Evolutionary conservation across 805 yeast genomes (phyloP), one percentile per base, ranked within the genome.

Genomic region (Peterozyma toletana): DNA sequence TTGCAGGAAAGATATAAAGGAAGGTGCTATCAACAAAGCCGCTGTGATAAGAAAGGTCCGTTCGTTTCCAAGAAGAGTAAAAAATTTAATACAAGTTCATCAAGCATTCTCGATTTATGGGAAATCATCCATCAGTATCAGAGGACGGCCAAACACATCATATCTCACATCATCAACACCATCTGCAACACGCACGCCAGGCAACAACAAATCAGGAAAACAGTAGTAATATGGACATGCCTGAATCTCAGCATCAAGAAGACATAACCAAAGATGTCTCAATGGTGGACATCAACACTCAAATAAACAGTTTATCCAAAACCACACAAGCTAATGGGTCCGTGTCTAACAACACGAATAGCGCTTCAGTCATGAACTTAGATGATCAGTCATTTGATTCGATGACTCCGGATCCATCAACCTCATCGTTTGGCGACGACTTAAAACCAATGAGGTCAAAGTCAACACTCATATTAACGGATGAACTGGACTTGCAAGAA

Each of bases 391-490:
- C 16, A 11, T 10, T 16, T 37, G 11, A 16, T 17, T 11, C 16
- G 13, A 15, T 30, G 34, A 29, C 10, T 14, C 21, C 18, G 21
- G 30, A 11, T 7, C 29, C 35, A 11, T 33, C 45, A 11, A n/a
- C 14, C 5, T 35, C 42, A 4, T 39, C 47, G 6, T 41, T 40
- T 30, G 50, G 48, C 1, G 50, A 36, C 14, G 42, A 46, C 7
- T 34, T 41, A 9, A 36, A 38, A 4, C 73, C 73, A 1, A 46
- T 48, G 9, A 70, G 86, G 53, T 70, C 88, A 50, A 83, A 81
- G 59, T 81, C 90, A 2, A 84, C 93, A 0, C 53, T 86, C 42
- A 78, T 86, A 13, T 71, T 86, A 35, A 77, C 83, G 1, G 89
- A 83, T 47, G 91, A 84, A 33, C 69, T 70, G 37, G 86, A 79